Conservation (phyloP, 1,284 basidiomycete species). For the Pisolithus thermaeus region DNA sequence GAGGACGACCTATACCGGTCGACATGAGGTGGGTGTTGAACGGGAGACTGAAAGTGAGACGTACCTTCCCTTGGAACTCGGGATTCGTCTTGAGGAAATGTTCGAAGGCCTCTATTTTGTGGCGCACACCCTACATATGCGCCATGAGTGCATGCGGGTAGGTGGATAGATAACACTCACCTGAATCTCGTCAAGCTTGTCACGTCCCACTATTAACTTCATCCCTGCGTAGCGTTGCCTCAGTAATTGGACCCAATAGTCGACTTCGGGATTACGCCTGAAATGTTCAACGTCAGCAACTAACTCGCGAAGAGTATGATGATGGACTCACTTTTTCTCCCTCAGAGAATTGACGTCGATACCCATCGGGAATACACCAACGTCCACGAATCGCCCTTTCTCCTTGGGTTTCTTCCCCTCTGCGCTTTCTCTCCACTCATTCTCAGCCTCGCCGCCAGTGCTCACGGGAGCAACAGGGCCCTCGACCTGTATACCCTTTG, state of each 20-base stretch:
- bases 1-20: conserved; percentile 53
- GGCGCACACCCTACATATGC: conserved; percentile 55
- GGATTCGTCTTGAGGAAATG: conserved; percentile 76
- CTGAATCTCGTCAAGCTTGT: conserved; percentile 85
- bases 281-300: background rate
- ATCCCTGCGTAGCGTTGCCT: conserved; percentile 77
- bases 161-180: conserved; percentile 23
- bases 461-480: conserved; percentile 15
- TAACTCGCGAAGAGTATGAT: conserved; percentile 7
- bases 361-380: conserved; percentile 85
- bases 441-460: conserved; percentile 3
- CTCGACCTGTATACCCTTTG: conserved; percentile 71
- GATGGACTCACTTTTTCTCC: conserved; percentile 51
- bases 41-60: background rate
- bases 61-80: conserved; percentile 69
- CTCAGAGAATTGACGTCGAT: conserved; percentile 75
- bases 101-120: conserved; percentile 83
- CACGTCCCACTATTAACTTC: conserved; percentile 81
- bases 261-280: conserved; percentile 72
- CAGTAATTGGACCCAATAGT: conserved; percentile 75
- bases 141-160: background rate
- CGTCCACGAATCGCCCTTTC: conserved; percentile 65
- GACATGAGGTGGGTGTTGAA: background rate
- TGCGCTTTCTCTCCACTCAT: background rate
- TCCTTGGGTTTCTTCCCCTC: background rate